phyloP scores from a whole-genome alignment of 1,284 basidiomycete genomes.

The Ustilago shanxiensis region DNA sequence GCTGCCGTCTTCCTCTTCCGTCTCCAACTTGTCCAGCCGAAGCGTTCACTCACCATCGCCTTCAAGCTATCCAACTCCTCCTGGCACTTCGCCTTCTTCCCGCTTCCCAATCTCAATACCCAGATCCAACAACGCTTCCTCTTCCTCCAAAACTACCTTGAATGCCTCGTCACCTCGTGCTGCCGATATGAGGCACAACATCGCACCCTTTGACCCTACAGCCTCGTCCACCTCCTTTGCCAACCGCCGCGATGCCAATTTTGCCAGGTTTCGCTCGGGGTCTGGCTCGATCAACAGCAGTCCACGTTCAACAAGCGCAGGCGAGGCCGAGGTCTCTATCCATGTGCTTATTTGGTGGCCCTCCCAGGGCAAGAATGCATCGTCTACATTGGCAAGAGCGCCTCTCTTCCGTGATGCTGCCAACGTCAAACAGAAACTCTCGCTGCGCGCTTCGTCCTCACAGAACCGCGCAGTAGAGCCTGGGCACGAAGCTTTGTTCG shows the following conservation, averaged over 20 bases:
- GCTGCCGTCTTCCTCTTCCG: slow-evolving; percentile 14
- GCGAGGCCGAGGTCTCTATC: slow-evolving; percentile 38
- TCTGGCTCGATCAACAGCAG: slow-evolving; percentile 23
- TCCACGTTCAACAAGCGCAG: slow-evolving; percentile 7
- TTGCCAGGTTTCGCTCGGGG: slow-evolving; percentile 33
- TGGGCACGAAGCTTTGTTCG: slow-evolving; percentile 27
- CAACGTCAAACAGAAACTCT: slow-evolving; percentile 47
- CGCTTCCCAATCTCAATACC: slow-evolving; percentile 2
- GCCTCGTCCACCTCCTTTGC: slow-evolving; percentile 6
- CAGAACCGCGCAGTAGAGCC: slow-evolving; percentile 19
- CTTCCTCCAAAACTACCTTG: background rate
- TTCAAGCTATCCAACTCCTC: background rate
- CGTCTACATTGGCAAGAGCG: slow-evolving; percentile 32
- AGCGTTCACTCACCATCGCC: background rate
- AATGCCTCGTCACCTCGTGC: slow-evolving; percentile 6
- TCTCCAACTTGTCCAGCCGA: slow-evolving; percentile 9
- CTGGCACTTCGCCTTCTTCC: slow-evolving; percentile 5
- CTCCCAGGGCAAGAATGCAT: slow-evolving; percentile 24
- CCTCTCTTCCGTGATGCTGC: slow-evolving; percentile 52
- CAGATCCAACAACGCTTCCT: background rate
- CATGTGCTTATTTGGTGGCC: slow-evolving; percentile 44
- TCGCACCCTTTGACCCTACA: slow-evolving; percentile 11
- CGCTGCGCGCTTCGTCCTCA: slow-evolving; percentile 22
- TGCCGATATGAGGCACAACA: slow-evolving; percentile 19
- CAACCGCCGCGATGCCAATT: slow-evolving; percentile 13